Conservation (phyloP, 257 asterid genomes). For the Handroanthus guayacan region DNA sequence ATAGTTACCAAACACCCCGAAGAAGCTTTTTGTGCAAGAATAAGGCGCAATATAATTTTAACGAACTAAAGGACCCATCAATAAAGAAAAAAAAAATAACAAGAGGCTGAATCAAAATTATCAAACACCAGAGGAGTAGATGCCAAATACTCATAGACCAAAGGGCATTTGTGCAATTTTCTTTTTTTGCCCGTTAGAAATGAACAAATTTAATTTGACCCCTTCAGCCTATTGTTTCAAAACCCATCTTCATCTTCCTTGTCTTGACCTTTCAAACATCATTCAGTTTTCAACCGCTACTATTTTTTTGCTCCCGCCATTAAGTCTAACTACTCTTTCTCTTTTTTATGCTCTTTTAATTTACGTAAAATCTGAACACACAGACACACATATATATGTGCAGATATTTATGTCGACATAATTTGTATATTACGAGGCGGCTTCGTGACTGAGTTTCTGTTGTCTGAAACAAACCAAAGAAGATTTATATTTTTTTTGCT, state of each 20-base stretch:
- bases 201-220: conserved; percentile 7
- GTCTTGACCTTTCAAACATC: conserved; percentile 6
- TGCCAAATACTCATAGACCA: no score
- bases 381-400: neutral
- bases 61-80: no score
- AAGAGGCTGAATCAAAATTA: no score
- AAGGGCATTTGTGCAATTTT: neutral
- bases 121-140: no score
- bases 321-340: conserved; percentile 31
- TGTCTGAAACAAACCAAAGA: neutral
- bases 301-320: conserved; percentile 40
- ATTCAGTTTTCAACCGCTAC: conserved; percentile 36
- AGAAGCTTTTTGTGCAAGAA: no score
- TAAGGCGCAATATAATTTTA: no score
- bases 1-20: no score
- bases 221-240: neutral
- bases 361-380: neutral
- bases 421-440: conserved; percentile 11
- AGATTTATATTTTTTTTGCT: neutral
- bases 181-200: neutral
- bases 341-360: conserved; percentile 6
- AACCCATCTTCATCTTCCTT: neutral
- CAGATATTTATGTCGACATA: conserved; percentile 6
- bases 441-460: neutral
- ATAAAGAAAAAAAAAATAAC: no score